Percentiles rank a stretch among this genome's conserved stretches.
phyloP scores from a whole-genome alignment of 306 rosid species.

The Inga leiocalycina region DNA sequence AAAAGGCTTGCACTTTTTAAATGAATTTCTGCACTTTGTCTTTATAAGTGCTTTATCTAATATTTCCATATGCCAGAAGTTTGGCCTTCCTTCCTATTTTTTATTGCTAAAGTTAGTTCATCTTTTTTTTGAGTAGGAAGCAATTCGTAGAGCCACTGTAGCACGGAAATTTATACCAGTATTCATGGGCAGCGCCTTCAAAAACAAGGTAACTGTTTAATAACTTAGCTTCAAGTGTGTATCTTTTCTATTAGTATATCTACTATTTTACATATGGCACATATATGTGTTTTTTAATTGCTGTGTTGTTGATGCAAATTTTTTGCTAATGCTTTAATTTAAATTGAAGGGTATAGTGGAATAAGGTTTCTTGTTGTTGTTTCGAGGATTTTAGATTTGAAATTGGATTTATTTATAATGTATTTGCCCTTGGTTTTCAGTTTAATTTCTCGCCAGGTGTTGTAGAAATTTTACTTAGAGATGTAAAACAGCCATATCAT shows the following conservation, averaged over 20 bases:
- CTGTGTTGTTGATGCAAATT: slow-evolving; percentile 7
- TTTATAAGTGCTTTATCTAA: background rate
- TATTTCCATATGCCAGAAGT: background rate
- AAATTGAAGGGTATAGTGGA: background rate
- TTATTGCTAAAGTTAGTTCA: slow-evolving; percentile 6
- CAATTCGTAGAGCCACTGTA: slow-evolving; percentile 87
- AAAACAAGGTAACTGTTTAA: slow-evolving; percentile 75
- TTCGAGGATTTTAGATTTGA: background rate
- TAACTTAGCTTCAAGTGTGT: slow-evolving; percentile 5
- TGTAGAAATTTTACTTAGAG: background rate
- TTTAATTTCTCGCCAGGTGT: background rate
- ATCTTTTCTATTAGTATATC: background rate
- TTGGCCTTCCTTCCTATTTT: slow-evolving; percentile 9
- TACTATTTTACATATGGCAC: background rate
- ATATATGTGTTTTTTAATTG: background rate
- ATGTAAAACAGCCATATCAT: background rate
- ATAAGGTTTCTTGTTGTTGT: no score
- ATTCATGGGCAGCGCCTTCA: slow-evolving; percentile 98
- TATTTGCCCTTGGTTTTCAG: background rate
- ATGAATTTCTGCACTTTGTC: slow-evolving; percentile 4
- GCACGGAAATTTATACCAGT: slow-evolving; percentile 88
- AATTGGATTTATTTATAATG: slow-evolving; percentile 22
- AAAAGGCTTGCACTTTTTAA: background rate
- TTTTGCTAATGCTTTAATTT: background rate
- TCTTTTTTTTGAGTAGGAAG: slow-evolving; percentile 59